These are phyloP conservation scores for Pyrenochaeta sp. DNA, from an alignment of 2,329 filamentous ascomycete genomes.

Conservation along the genomic window DNA sequence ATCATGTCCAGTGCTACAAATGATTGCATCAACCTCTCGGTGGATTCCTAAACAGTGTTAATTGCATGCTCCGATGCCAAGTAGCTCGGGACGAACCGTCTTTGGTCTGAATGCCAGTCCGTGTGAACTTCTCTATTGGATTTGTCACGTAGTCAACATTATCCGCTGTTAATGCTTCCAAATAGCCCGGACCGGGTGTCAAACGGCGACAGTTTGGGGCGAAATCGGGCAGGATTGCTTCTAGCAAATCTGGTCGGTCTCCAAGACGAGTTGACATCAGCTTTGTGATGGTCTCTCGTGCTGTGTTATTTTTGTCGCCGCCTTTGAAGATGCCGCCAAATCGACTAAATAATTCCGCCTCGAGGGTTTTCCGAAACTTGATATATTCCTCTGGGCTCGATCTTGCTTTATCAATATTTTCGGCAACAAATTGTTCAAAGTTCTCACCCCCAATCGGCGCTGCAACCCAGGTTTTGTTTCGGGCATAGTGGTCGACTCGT, in stretches of 20 bases:
- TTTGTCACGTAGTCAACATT: constrained; percentile 51
- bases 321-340: constrained; percentile 43
- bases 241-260: constrained; percentile 40
- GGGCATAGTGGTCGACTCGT: constrained; percentile 61
- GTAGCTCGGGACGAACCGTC: neutral
- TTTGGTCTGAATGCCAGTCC: constrained; percentile 33
- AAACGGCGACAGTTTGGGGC: constrained; percentile 11
- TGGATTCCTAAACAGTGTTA: constrained; percentile 10
- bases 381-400: constrained; percentile 62
- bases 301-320: constrained; percentile 22
- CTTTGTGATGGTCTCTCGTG: constrained; percentile 15
- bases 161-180: constrained; percentile 45
- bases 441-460: constrained; percentile 63
- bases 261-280: constrained; percentile 37
- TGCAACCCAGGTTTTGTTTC: constrained; percentile 64
- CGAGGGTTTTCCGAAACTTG: constrained; percentile 44
- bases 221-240: constrained; percentile 37
- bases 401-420: constrained; percentile 11
- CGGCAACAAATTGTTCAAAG: constrained; percentile 62
- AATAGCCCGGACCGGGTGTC: constrained; percentile 37
- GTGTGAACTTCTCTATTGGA: constrained; percentile 19
- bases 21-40: constrained; percentile 44
- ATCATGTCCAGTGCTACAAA: constrained; percentile 72
- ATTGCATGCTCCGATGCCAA: constrained; percentile 9
- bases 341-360: constrained; percentile 64